A percentile compares a stretch with the other conserved stretches of the same genome.
phyloP scores from a whole-genome alignment of 495 filamentous ascomycete species.

The Trichocladium antarcticum region DNA sequence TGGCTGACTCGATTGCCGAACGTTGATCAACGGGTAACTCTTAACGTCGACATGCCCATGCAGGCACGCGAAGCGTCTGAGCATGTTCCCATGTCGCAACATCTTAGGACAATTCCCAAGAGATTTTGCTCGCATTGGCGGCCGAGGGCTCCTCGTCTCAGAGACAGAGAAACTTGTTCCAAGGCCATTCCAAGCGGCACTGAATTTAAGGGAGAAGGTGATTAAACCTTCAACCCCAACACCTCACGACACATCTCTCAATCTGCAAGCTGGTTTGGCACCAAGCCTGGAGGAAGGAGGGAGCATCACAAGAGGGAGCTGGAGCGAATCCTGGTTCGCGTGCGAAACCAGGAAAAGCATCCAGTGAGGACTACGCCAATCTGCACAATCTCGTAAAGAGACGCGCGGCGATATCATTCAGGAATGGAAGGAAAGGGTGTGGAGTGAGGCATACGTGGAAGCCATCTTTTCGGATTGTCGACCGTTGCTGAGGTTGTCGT shows the following conservation, averaged over 20 bases:
- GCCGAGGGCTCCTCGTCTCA: constrained; percentile 7
- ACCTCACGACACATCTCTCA: constrained; percentile 53
- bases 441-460: constrained; percentile 51
- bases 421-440: constrained; percentile 34
- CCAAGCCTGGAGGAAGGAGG: constrained; percentile 41
- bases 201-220: constrained; percentile 73
- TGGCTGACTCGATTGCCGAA: constrained; percentile 68
- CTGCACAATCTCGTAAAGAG: constrained; percentile 36
- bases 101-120: constrained; percentile 60
- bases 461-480: constrained; percentile 42
- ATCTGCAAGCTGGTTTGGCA: constrained; percentile 30
- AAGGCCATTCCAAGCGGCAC: constrained; percentile 46
- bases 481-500: constrained; percentile 16
- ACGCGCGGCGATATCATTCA: constrained; percentile 46
- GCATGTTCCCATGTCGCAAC: constrained; percentile 62
- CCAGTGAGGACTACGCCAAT: constrained; percentile 75
- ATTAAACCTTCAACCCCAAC: constrained; percentile 59
- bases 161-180: neutral
- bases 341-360: constrained; percentile 32
- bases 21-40: constrained; percentile 57
- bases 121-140: constrained; percentile 8
- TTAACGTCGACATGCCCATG: neutral
- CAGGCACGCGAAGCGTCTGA: constrained; percentile 17
- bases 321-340: constrained; percentile 36
- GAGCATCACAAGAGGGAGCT: constrained; percentile 60